Evolutionary conservation across 768 basidiomycete species (phyloP).

Genomic region (Suillus subalutaceus): DNA sequence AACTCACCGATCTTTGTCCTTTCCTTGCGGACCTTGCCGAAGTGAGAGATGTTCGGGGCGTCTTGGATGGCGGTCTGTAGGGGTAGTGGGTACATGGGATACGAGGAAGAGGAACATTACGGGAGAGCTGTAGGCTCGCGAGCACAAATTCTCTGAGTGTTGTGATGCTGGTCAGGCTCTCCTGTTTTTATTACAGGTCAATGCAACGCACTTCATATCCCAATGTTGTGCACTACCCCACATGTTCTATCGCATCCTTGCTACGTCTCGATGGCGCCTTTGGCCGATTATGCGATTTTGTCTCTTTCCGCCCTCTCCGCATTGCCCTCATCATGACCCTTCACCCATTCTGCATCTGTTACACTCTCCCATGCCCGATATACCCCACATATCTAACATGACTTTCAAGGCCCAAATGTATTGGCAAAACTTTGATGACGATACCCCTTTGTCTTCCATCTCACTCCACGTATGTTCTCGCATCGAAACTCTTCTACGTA

Average conservation of each 20-base stretch:
- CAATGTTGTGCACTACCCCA: slow-evolving; percentile 3
- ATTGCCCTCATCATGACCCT: slow-evolving; percentile 26
- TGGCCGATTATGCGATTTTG: slow-evolving; percentile 13
- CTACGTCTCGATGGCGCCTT: slow-evolving; percentile 15
- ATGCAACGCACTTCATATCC: slow-evolving; percentile 28
- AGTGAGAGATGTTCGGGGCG: slow-evolving; percentile 90
- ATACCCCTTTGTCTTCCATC: not conserved
- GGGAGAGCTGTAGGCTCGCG: slow-evolving; percentile 23
- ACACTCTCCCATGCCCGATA: slow-evolving; percentile 16
- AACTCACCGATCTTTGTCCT: slow-evolving; percentile 92
- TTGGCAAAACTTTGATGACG: slow-evolving; percentile 7
- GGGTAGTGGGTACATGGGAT: slow-evolving; percentile 21
- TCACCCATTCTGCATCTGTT: slow-evolving; percentile 39
- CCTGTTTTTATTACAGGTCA: slow-evolving; percentile 33
- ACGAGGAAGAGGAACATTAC: slow-evolving; percentile 9
- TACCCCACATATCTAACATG: slow-evolving; percentile 10
- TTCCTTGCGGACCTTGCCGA: slow-evolving; percentile 87
- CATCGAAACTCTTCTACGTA: slow-evolving; percentile 7
- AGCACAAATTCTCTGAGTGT: slow-evolving; percentile 27
- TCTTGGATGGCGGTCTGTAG: slow-evolving; percentile 84
- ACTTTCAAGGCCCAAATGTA: slow-evolving; percentile 6
- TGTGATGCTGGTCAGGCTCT: slow-evolving; percentile 31
- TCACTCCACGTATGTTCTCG: not conserved
- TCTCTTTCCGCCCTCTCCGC: slow-evolving; percentile 6
- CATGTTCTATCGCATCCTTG: slow-evolving; percentile 5